Evolutionary conservation across 495 filamentous ascomycete species (phyloP).

Genomic region (Aspergillus funiculosus): DNA sequence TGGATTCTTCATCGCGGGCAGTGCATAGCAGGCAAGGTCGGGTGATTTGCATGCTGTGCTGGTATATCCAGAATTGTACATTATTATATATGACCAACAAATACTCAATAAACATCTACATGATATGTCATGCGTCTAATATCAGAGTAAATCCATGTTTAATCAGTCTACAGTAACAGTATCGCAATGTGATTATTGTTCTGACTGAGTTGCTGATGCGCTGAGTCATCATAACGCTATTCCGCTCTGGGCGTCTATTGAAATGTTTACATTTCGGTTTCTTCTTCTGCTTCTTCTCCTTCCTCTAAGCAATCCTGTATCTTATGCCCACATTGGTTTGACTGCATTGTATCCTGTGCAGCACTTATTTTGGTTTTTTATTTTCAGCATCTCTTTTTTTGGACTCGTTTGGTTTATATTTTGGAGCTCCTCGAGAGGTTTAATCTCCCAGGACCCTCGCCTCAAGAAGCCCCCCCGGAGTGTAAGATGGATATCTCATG

Average conservation of each 20-base stretch:
- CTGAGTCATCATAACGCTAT: conserved; percentile 17
- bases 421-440: not conserved
- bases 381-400: not conserved
- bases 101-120: conserved; percentile 14
- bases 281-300: not conserved
- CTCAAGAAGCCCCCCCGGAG: conserved; percentile 4
- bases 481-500: conserved; percentile 17
- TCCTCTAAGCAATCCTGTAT: conserved; percentile 3
- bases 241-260: conserved; percentile 20
- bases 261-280: conserved; percentile 28
- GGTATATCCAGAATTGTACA: conserved; percentile 12
- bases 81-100: conserved; percentile 30
- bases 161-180: no score
- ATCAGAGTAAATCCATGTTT: no score
- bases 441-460: not conserved
- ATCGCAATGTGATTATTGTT: conserved; percentile 3
- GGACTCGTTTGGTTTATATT: not conserved
- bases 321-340: conserved; percentile 14
- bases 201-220: no score
- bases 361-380: conserved; percentile 6
- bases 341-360: conserved; percentile 10
- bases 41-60: conserved; percentile 23
- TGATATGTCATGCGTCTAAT: conserved; percentile 7
- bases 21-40: conserved; percentile 33
- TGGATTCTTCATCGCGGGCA: conserved; percentile 24